Evolutionary conservation across 495 filamentous ascomycete genomes (phyloP).

Genomic region (Trichoderma reesei): DNA sequence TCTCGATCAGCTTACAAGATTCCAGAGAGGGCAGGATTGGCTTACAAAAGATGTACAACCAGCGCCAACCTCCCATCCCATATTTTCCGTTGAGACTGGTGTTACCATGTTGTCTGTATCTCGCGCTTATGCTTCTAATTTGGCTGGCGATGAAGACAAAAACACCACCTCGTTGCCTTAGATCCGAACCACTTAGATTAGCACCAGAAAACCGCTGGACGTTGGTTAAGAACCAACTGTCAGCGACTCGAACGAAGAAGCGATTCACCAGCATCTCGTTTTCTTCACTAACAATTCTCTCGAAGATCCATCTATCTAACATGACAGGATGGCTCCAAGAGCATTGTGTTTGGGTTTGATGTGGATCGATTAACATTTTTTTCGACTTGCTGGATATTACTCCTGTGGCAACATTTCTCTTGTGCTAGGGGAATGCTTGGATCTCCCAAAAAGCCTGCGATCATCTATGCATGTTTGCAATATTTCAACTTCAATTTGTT

Average conservation of each 20-base stretch:
- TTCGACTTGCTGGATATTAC: too few relatives aligned
- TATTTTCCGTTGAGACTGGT: constrained; percentile 32
- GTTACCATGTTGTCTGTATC: constrained; percentile 49
- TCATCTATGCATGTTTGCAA: too few relatives aligned
- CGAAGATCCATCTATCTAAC: too few relatives aligned
- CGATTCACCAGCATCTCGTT: constrained; percentile 48
- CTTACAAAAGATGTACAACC: constrained; percentile 46
- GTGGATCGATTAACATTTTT: too few relatives aligned
- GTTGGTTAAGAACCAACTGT: constrained; percentile 49
- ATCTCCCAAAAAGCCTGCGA: too few relatives aligned
- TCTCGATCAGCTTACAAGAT: constrained; percentile 8
- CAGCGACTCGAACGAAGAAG: constrained; percentile 50
- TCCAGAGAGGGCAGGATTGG: constrained; percentile 15
- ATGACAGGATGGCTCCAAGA: too few relatives aligned
- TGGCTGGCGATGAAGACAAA: constrained; percentile 38
- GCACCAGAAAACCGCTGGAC: constrained; percentile 46
- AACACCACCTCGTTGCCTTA: constrained; percentile 43
- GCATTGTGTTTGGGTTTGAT: too few relatives aligned
- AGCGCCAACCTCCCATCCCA: constrained; percentile 41
- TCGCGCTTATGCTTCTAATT: constrained; percentile 30
- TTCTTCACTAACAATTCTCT: too few relatives aligned
- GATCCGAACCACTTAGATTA: constrained; percentile 52
- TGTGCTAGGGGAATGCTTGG: too few relatives aligned
- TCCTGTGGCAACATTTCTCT: too few relatives aligned
- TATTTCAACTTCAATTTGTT: too few relatives aligned